A percentile compares a stretch with the other conserved stretches of the same genome.
Conservation (phyloP, 768 basidiomycete genomes). For the Lentinula raphanica region DNA sequence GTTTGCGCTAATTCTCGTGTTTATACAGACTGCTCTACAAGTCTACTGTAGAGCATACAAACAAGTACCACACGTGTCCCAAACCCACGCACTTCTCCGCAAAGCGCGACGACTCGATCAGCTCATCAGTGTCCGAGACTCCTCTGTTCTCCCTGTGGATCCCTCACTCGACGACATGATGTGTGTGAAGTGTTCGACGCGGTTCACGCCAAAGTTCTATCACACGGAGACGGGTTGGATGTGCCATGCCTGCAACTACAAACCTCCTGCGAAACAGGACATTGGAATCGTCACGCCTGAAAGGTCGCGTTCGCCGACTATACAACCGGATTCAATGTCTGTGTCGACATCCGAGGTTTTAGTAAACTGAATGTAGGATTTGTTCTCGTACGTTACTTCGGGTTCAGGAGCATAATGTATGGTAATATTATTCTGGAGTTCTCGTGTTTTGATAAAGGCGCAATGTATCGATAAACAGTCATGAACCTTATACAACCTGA, state of each 20-base stretch:
- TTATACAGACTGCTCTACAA: slow-evolving; percentile 79
- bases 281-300: neutral
- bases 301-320: neutral
- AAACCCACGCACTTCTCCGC: slow-evolving; percentile 81
- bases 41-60: slow-evolving; percentile 85
- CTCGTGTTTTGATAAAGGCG: neutral
- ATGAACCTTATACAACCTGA: no score
- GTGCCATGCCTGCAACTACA: slow-evolving; percentile 47
- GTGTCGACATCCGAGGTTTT: neutral
- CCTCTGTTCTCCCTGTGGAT: slow-evolving; percentile 17
- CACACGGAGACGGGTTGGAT: slow-evolving; percentile 29
- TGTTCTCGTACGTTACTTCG: no score
- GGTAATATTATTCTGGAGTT: neutral
- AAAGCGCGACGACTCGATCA: slow-evolving; percentile 83
- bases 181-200: slow-evolving; percentile 61
- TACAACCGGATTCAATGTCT: neutral
- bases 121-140: slow-evolving; percentile 49
- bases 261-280: neutral
- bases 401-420: no score
- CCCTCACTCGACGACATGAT: slow-evolving; percentile 29
- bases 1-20: slow-evolving; percentile 3
- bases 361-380: neutral
- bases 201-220: slow-evolving; percentile 76
- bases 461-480: no score
- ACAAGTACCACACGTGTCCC: slow-evolving; percentile 52